These are phyloP conservation scores for Fraxinus nigra DNA, from an alignment of 305 asterid genomes.

Conservation along the genomic window DNA sequence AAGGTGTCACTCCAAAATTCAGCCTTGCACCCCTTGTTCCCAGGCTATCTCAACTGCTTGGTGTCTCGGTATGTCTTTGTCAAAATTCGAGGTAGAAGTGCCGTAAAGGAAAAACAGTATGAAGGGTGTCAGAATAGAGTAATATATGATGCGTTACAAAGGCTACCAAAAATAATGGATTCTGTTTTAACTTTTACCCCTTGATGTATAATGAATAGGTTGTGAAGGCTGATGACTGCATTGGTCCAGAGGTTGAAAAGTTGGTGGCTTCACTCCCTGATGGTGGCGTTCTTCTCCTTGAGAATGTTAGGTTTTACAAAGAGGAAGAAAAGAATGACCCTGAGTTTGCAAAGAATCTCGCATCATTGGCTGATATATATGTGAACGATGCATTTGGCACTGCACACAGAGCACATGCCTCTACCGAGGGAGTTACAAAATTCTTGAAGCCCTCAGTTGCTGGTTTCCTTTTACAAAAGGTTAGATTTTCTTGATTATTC, in stretches of 20 bases:
- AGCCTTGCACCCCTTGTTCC: slow-evolving; percentile 83
- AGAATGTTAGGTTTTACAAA: slow-evolving; percentile 80
- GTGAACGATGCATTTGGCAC: slow-evolving; percentile 92
- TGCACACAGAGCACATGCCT: slow-evolving; percentile 90
- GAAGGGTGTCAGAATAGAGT: neutral
- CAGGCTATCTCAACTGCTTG: slow-evolving; percentile 71
- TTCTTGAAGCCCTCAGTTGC: slow-evolving; percentile 85
- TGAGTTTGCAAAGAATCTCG: slow-evolving; percentile 81
- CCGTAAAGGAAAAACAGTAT: neutral
- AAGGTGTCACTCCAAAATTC: slow-evolving; percentile 79
- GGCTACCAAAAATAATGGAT: neutral
- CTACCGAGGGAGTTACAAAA: slow-evolving; percentile 83
- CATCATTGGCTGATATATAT: slow-evolving; percentile 69
- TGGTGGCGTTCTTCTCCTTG: slow-evolving; percentile 71
- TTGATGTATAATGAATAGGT: slow-evolving; percentile 41
- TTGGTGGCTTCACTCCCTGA: slow-evolving; percentile 64
- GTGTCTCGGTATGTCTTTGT: slow-evolving; percentile 51
- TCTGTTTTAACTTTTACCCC: neutral
- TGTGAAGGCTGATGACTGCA: slow-evolving; percentile 72
- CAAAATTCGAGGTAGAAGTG: neutral
- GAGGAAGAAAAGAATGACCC: slow-evolving; percentile 92
- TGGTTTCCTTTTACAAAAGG: slow-evolving; percentile 87
- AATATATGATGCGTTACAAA: neutral
- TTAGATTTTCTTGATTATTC: slow-evolving; percentile 22
- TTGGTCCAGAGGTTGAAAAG: slow-evolving; percentile 77